Evolutionary conservation across 306 rosid species (phyloP).

Genomic region (Betula pendula): DNA sequence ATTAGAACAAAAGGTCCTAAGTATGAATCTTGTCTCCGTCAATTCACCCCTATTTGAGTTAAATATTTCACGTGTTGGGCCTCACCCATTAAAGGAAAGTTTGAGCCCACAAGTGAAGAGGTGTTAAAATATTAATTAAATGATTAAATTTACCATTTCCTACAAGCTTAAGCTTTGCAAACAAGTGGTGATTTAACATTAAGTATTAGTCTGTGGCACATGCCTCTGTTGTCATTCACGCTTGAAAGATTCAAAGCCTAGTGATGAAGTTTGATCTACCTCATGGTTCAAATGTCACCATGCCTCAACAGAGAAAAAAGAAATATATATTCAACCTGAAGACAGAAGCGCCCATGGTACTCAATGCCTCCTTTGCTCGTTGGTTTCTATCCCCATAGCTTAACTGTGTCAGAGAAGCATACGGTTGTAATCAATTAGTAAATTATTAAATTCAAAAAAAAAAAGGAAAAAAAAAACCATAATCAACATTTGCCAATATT

Average conservation of each 20-base stretch:
- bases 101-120: no score
- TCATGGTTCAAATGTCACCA: conserved; percentile 3
- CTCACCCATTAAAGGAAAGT: no score
- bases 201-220: background rate
- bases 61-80: no score
- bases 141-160: no score
- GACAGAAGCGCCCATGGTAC: conserved; percentile 96
- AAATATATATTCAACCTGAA: conserved; percentile 65
- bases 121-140: no score
- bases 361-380: conserved; percentile 77
- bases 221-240: background rate
- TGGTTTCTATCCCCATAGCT: conserved; percentile 69
- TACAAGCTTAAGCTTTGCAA: no score
- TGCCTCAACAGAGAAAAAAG: conserved; percentile 18
- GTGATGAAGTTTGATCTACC: background rate
- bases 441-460: no score
- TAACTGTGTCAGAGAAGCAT: conserved; percentile 49
- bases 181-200: no score
- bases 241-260: conserved; percentile 19
- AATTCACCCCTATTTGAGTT: no score
- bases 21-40: no score
- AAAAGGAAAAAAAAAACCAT: background rate
- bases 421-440: conserved; percentile 21
- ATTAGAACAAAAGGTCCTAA: no score
- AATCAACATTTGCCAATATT: conserved; percentile 8